Base-by-base conservation (phyloP, 768 basidiomycete genomes). In the Phaeolepiota aurea region DNA sequence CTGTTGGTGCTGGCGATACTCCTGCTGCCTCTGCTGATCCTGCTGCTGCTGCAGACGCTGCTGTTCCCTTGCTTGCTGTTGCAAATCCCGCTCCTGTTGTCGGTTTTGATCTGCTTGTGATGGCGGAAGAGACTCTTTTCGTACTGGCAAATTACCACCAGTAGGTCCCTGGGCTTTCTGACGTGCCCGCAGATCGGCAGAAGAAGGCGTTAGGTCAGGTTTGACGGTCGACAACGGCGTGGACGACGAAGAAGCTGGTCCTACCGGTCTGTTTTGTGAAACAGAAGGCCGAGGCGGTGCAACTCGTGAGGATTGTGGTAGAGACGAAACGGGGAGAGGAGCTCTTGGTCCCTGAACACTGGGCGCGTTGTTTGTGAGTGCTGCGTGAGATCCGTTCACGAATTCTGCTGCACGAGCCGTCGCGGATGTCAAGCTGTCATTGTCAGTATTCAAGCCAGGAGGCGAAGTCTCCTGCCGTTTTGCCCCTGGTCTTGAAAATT, bases 211-310 rank as follows among this genome's bases (percentile, higher is more conserved):
- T 41, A 73, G 66, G 20, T 78, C 75, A 5, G 65, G 61, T 38
- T 76, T 61, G 25, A 40, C 49, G 32, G 18, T 61, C 48, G 28
- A 54, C 49, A 46, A 73, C 13, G 74, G 68, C 45, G 82, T 66
- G 3, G 76, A 58, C 0, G 87, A 86, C 4, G 77, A 58, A 0
- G 87, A 85, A 3, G 83, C 71, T 2, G 82, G 72, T 15, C 85
- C 85, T 0, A 85, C 79, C 3, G 86, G 73, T 10, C 87, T 69
- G 3, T 69, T 70, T 4, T 79, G 66, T 43, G 80, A 76, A 22
- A 52, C 50, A 30, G 49, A 43, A 15, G 55, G 61, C 28, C 58
- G 50, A 10, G 58, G 55, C 39, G 60, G 60, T 3, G 58, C 54
- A 3, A 47, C 50, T 3, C 61, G 51, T 18, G 59, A 53, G 4